These are phyloP conservation scores for Aegilops bicornis DNA, from an alignment of 176 grass and related monocot genomes.

Conservation along the genomic window DNA sequence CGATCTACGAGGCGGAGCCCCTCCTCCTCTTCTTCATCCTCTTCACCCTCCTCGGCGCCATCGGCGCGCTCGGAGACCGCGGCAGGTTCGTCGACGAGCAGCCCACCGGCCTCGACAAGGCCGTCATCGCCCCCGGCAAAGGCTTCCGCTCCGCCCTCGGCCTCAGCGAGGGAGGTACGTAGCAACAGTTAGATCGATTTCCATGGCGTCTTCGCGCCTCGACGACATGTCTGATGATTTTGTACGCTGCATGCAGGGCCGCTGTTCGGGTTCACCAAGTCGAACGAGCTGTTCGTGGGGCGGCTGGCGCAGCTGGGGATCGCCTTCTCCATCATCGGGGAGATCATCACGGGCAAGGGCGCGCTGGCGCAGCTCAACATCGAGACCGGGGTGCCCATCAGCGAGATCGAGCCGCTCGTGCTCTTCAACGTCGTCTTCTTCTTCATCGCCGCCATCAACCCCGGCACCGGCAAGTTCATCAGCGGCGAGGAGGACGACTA, in stretches of 20 bases:
- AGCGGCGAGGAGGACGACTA: slow-evolving; percentile 39
- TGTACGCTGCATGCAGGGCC: slow-evolving; percentile 23
- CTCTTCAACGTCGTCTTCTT: slow-evolving; percentile 66
- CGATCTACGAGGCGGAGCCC: slow-evolving; percentile 98
- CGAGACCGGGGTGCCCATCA: slow-evolving; percentile 67
- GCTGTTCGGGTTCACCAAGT: slow-evolving; percentile 66
- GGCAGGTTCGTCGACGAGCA: slow-evolving; percentile 77
- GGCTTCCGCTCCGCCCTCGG: slow-evolving; percentile 74
- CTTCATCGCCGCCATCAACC: slow-evolving; percentile 70
- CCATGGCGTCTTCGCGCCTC: no score
- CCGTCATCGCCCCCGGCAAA: slow-evolving; percentile 89
- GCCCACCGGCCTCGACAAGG: slow-evolving; percentile 68
- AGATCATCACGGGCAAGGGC: slow-evolving; percentile 68
- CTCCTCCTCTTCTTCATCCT: slow-evolving; percentile 99
- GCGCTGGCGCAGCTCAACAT: slow-evolving; percentile 75
- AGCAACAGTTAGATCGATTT: not conserved
- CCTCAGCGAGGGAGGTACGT: slow-evolving; percentile 71
- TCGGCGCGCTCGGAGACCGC: slow-evolving; percentile 93
- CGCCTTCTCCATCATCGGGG: slow-evolving; percentile 74
- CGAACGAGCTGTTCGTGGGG: slow-evolving; percentile 69
- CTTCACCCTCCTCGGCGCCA: slow-evolving; percentile 97
- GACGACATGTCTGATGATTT: not conserved
- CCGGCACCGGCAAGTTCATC: slow-evolving; percentile 66
- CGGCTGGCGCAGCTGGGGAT: slow-evolving; percentile 66
- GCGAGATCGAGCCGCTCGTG: slow-evolving; percentile 67